phyloP scores from a whole-genome alignment of 108 stramenopile genomes.

The Nitzschia sp. region DNA sequence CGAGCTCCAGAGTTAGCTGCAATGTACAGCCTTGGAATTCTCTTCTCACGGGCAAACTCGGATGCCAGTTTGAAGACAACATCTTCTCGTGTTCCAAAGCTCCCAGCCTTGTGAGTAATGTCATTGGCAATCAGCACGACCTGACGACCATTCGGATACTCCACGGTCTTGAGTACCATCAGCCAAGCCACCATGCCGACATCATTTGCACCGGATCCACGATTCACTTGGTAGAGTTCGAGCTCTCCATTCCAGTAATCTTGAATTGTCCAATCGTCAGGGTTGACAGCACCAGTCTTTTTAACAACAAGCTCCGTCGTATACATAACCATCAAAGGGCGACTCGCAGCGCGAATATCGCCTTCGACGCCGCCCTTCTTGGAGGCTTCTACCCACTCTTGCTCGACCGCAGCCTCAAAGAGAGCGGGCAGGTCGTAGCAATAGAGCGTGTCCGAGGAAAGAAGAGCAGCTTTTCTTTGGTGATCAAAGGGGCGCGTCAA shows the following conservation, averaged over 20 bases:
- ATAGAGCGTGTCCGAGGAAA: slow-evolving; percentile 88
- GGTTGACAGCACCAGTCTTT: slow-evolving; percentile 48
- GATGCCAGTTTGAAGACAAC: slow-evolving; percentile 96
- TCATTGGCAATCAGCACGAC: slow-evolving; percentile 99
- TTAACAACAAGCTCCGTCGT: slow-evolving; percentile 92
- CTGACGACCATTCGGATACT: slow-evolving; percentile 92
- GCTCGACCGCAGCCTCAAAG: slow-evolving; percentile 93
- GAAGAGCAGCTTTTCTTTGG: slow-evolving; percentile 86
- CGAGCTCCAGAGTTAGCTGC: slow-evolving; percentile 97
- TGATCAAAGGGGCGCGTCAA: slow-evolving; percentile 90
- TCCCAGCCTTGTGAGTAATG: slow-evolving; percentile 96
- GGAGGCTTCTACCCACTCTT: slow-evolving; percentile 70
- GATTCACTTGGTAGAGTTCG: slow-evolving; percentile 79
- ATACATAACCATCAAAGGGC: slow-evolving; percentile 88
- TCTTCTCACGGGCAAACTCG: slow-evolving; percentile 83
- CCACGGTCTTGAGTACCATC: slow-evolving; percentile 92
- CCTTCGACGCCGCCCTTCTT: slow-evolving; percentile 34
- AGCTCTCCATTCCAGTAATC: slow-evolving; percentile 83
- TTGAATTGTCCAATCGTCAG: slow-evolving; percentile 75
- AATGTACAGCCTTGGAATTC: slow-evolving; percentile 93
- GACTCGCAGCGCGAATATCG: slow-evolving; percentile 41
- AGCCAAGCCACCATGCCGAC: slow-evolving; percentile 99
- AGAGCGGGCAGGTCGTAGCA: slow-evolving; percentile 97
- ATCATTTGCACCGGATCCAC: slow-evolving; percentile 94
- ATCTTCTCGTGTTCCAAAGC: slow-evolving; percentile 98